These are phyloP conservation scores for Penicillium sclerotigenum DNA, from an alignment of 2,329 filamentous ascomycete species.

Conservation along the genomic window DNA sequence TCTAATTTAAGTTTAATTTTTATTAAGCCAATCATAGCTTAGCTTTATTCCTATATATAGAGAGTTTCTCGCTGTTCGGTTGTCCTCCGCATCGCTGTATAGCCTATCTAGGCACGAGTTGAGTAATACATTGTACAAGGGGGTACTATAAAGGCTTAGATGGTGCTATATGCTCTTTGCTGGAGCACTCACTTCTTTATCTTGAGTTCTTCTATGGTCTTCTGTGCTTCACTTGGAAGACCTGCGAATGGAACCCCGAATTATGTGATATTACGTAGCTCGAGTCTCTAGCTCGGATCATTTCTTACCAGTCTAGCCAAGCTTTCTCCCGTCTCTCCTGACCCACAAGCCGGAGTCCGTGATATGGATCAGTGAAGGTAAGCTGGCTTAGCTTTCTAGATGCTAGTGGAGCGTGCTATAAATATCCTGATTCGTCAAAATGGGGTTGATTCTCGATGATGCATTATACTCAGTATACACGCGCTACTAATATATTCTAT, in stretches of 20 bases:
- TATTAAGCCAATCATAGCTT: not conserved
- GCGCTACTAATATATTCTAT: not conserved
- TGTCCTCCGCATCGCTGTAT: not conserved
- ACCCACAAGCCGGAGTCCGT: not conserved
- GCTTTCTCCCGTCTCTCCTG: not conserved
- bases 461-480: not conserved
- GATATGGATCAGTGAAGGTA: not conserved
- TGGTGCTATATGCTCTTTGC: not conserved
- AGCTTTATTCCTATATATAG: not conserved
- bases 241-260: not conserved
- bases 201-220: not conserved
- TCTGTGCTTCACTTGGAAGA: not conserved
- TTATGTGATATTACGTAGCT: constrained; percentile 1
- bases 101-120: not conserved
- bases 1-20: not conserved
- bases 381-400: not conserved
- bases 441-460: too few species aligned
- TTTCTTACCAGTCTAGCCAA: not conserved
- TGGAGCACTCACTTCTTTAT: not conserved
- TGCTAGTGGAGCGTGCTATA: not conserved
- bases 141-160: not conserved
- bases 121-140: not conserved
- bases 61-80: not conserved
- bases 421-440: not conserved
- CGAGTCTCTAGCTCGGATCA: not conserved